A percentile compares a stretch with the other conserved stretches of the same genome.
Conservation (phyloP, 192 early-diverging fungal genomes). For the Gamsiella multidivaricata region DNA sequence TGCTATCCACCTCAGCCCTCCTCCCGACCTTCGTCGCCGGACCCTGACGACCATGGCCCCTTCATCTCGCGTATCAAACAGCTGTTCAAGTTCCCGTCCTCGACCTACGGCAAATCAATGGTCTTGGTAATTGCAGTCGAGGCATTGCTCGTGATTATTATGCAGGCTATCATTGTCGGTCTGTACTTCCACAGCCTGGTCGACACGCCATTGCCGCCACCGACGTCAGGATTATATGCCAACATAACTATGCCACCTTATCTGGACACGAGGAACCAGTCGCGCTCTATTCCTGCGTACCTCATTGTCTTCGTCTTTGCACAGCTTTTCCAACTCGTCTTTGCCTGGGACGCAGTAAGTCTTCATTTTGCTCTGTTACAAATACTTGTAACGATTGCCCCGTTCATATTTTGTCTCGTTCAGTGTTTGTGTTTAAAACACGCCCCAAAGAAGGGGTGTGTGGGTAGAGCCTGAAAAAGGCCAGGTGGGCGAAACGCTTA, state of each 20-base stretch:
- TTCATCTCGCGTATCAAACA: slow-evolving; percentile 6
- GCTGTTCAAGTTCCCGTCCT: slow-evolving; percentile 31
- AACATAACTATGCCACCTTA: not conserved
- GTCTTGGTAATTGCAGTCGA: slow-evolving; percentile 25
- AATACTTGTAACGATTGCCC: not conserved
- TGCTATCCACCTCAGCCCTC: slow-evolving; percentile 37
- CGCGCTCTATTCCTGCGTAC: slow-evolving; percentile 70
- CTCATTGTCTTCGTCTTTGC: slow-evolving; percentile 78
- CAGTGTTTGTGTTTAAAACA: not conserved
- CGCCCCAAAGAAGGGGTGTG: no score
- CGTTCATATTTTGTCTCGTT: not conserved
- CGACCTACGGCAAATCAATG: slow-evolving; percentile 32
- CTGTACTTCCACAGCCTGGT: slow-evolving; percentile 24
- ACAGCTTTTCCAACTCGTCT: slow-evolving; percentile 73
- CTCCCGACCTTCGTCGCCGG: not conserved
- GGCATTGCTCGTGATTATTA: slow-evolving; percentile 44
- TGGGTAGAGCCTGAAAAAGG: no score
- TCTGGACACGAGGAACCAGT: slow-evolving; percentile 27
- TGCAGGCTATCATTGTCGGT: slow-evolving; percentile 37
- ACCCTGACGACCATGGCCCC: not conserved
- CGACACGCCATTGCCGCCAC: not conserved
- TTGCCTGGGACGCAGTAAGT: slow-evolving; percentile 79
- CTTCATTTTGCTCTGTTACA: not conserved
- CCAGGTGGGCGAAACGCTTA: no score
- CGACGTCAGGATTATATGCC: not conserved